Evolutionary conservation across 768 basidiomycete species (phyloP).

Genomic region (Mycena crocata): DNA sequence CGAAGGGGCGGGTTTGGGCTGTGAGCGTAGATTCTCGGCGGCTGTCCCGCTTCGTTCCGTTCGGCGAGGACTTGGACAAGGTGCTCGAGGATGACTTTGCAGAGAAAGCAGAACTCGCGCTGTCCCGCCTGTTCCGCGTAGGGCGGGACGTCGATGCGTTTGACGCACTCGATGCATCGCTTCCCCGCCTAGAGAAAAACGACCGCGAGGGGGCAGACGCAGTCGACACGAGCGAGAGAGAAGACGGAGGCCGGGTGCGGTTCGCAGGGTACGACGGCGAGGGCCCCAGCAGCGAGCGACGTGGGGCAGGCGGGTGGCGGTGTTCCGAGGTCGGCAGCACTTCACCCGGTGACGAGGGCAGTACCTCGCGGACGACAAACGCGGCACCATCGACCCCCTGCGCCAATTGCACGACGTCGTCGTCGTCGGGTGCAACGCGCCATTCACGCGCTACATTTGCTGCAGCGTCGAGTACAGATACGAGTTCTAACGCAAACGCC

Average conservation of each 20-base stretch:
- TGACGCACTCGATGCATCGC: too few species aligned
- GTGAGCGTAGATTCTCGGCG: conserved; percentile 3
- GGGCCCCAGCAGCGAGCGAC: not conserved
- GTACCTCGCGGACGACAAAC: conserved; percentile 45
- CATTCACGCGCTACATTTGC: conserved; percentile 49
- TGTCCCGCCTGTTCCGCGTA: too few species aligned
- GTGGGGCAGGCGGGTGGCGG: conserved; percentile 7
- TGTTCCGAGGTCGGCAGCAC: conserved; percentile 2
- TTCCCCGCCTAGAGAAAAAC: too few species aligned
- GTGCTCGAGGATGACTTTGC: not conserved
- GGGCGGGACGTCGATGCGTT: too few species aligned
- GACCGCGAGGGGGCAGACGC: too few species aligned
- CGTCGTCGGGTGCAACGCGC: conserved; percentile 27
- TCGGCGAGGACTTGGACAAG: not conserved
- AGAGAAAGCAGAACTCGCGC: not conserved
- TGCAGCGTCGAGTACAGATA: conserved; percentile 54
- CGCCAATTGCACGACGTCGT: conserved; percentile 47
- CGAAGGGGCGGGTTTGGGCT: conserved; percentile 48
- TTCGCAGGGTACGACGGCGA: not conserved
- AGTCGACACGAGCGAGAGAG: conserved; percentile 8
- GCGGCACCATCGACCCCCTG: conserved; percentile 48
- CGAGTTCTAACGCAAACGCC: conserved; percentile 53
- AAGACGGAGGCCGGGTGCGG: not conserved
- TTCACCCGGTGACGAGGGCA: not conserved
- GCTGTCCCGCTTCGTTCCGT: not conserved